Percentiles rank a stretch among this genome's conserved stretches.
phyloP scores from a whole-genome alignment of 1,284 basidiomycete genomes.

The Puccinia novopanici region DNA sequence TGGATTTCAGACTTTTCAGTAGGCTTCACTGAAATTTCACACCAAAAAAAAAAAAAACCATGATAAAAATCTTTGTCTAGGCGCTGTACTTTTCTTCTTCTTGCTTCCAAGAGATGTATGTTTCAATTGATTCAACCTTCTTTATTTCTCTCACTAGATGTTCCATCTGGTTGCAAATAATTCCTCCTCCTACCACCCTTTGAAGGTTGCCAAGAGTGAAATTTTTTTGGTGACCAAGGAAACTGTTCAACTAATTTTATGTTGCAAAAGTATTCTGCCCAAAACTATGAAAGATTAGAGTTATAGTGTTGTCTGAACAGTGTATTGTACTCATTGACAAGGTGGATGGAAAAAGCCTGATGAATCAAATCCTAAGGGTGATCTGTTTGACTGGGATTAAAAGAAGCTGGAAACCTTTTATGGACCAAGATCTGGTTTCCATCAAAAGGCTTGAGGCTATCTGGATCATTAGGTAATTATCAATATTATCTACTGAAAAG shows the following conservation, averaged over 20 bases:
- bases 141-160: not conserved
- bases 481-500: not conserved
- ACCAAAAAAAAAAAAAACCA: too few species aligned
- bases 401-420: not conserved
- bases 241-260: not conserved
- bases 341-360: not conserved
- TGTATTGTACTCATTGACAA: not conserved
- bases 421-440: not conserved
- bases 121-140: not conserved
- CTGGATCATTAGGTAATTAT: not conserved
- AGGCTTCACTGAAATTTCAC: too few species aligned
- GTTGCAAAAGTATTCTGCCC: not conserved
- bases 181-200: not conserved
- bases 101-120: not conserved
- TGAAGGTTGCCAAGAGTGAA: not conserved
- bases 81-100: not conserved
- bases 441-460: not conserved
- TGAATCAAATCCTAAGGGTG: not conserved
- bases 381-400: not conserved
- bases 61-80: too few species aligned
- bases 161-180: not conserved
- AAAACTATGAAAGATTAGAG: not conserved
- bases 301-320: too few species aligned
- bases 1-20: too few species aligned
- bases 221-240: not conserved